These are phyloP conservation scores for Endocladia muricata DNA, from an alignment of 31 red algal species.

Conservation along the genomic window DNA sequence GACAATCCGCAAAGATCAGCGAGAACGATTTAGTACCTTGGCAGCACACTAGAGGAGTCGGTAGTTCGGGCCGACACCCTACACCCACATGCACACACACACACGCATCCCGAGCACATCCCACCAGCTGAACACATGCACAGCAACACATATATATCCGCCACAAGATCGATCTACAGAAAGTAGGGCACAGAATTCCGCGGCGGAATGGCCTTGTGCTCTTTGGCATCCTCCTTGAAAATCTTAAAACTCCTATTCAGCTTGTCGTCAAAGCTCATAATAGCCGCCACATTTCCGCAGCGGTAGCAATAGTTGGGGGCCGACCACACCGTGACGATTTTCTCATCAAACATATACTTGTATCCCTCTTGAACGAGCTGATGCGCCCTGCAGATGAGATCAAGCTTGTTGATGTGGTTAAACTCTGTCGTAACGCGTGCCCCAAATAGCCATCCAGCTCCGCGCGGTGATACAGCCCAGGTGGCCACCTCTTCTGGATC, in stretches of 20 bases:
- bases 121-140: no score
- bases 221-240: conserved; percentile 79
- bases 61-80: no score
- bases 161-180: no score
- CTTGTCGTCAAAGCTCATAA: conserved; percentile 83
- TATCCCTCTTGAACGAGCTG: conserved; percentile 94
- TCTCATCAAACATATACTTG: conserved; percentile 85
- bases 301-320: conserved; percentile 97
- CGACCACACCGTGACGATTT: conserved; percentile 89
- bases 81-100: no score
- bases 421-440: conserved; percentile 78
- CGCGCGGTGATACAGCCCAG: conserved; percentile 86
- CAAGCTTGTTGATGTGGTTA: conserved; percentile 84
- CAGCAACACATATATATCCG: no score
- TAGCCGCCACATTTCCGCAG: conserved; percentile 90
- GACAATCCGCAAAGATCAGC: no score
- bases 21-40: no score
- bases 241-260: conserved; percentile 84
- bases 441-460: conserved; percentile 89
- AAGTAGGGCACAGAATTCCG: conserved; percentile 74
- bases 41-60: no score
- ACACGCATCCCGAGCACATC: no score
- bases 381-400: conserved; percentile 87
- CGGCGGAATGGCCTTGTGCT: conserved; percentile 63
- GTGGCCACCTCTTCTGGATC: conserved; percentile 91